Evolutionary conservation across 495 filamentous ascomycete genomes (phyloP).

Genomic region (Penicillium pulvis): DNA sequence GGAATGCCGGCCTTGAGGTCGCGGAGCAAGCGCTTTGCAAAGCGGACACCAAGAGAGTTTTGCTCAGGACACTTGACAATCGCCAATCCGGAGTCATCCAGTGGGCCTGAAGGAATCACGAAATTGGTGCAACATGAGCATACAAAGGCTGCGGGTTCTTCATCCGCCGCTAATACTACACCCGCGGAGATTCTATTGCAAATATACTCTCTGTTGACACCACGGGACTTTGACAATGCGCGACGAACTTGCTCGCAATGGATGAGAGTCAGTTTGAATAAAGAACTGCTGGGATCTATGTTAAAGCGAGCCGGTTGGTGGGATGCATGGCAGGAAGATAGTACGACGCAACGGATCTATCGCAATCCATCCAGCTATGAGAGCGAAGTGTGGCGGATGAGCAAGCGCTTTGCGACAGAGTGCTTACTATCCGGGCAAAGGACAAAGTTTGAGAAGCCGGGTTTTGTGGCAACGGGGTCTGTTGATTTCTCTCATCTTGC

Average conservation of each 20-base stretch:
- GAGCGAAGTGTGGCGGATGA: slow-evolving; percentile 58
- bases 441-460: slow-evolving; percentile 45
- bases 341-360: slow-evolving; percentile 23
- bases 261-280: slow-evolving; percentile 64
- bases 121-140: slow-evolving; percentile 2
- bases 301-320: slow-evolving; percentile 63
- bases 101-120: background rate
- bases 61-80: too few species aligned
- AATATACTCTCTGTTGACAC: slow-evolving; percentile 56
- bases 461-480: slow-evolving; percentile 41
- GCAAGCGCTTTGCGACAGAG: slow-evolving; percentile 61
- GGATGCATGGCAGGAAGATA: slow-evolving; percentile 45
- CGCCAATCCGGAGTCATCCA: background rate
- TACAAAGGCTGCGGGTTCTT: slow-evolving; percentile 2
- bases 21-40: slow-evolving; percentile 11
- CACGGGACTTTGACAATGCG: slow-evolving; percentile 66
- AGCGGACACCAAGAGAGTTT: background rate
- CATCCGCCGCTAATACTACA: slow-evolving; percentile 40
- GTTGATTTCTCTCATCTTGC: slow-evolving; percentile 40
- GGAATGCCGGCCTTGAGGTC: slow-evolving; percentile 27
- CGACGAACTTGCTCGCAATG: slow-evolving; percentile 66
- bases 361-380: slow-evolving; percentile 23
- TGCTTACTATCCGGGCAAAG: slow-evolving; percentile 57
- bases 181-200: slow-evolving; percentile 66
- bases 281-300: slow-evolving; percentile 52